These are phyloP conservation scores for Schizophyllum amplum DNA, from an alignment of 1,284 basidiomycete species.

Conservation along the genomic window DNA sequence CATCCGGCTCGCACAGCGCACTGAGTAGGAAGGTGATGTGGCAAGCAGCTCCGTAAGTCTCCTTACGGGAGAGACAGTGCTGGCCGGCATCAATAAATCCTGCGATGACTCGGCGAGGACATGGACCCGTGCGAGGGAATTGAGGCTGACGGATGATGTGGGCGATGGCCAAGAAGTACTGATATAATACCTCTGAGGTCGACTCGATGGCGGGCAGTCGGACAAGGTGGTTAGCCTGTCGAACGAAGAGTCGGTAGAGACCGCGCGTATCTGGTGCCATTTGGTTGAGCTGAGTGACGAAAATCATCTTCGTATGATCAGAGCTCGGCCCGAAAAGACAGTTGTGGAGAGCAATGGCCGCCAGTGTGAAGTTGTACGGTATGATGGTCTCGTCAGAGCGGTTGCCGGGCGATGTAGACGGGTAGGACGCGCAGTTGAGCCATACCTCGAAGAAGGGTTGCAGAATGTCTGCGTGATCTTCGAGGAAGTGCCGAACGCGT, in stretches of 20 bases:
- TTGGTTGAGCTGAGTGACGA: background rate
- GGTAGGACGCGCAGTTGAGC: background rate
- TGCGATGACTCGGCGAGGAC: background rate
- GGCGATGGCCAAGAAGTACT: background rate
- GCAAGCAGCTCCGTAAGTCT: background rate
- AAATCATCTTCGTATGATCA: background rate
- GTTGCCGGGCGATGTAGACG: background rate
- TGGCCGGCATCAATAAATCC: background rate
- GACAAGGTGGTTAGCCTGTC: background rate
- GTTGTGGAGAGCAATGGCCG: background rate
- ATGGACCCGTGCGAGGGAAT: background rate
- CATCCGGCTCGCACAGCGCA: background rate
- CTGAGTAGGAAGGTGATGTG: background rate
- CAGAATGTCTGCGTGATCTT: background rate
- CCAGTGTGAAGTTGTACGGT: background rate
- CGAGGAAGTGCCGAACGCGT: background rate
- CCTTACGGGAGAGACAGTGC: background rate
- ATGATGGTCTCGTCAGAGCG: background rate
- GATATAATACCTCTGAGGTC: background rate
- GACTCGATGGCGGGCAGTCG: background rate
- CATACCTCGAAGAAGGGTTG: background rate
- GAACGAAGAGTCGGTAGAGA: background rate
- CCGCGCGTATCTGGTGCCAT: background rate
- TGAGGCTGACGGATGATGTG: background rate
- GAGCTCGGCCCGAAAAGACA: background rate